Conservation (phyloP, 371 early-diverging fungal genomes). For the Blakeslea trispora region DNA sequence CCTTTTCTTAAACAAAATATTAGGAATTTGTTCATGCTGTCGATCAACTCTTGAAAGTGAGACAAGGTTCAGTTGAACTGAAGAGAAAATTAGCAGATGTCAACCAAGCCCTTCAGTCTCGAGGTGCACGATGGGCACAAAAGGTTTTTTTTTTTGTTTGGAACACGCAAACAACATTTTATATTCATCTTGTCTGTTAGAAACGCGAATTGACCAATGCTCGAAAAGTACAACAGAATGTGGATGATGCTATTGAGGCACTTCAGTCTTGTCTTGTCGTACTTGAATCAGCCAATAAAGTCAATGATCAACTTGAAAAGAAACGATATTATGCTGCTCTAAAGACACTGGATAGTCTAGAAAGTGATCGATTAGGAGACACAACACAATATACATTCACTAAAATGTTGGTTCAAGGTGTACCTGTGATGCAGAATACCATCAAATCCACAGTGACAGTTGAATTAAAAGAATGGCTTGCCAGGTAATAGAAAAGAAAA, state of each 20-base stretch:
- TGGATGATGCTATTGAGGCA: conserved; percentile 84
- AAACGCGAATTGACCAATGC: conserved; percentile 89
- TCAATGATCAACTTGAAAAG: conserved; percentile 77
- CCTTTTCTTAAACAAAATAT: no score
- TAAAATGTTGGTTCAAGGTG: conserved; percentile 78
- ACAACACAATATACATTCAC: conserved; percentile 78
- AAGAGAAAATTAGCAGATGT: conserved; percentile 84
- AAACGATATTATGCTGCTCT: conserved; percentile 91
- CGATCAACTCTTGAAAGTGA: conserved; percentile 92
- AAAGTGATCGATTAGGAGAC: conserved; percentile 68
- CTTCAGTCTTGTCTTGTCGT: conserved; percentile 86
- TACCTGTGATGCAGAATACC: conserved; percentile 82
- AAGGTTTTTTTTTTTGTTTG: conserved; percentile 55
- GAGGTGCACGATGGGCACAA: conserved; percentile 77
- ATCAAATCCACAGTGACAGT: conserved; percentile 82
- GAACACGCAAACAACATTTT: no score
- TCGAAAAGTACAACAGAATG: conserved; percentile 81
- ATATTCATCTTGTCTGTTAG: conserved; percentile 45
- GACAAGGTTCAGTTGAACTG: conserved; percentile 82
- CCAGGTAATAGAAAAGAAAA: conserved; percentile 49
- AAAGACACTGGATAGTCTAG: conserved; percentile 81
- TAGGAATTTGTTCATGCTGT: conserved; percentile 96
- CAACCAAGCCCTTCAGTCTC: conserved; percentile 79
- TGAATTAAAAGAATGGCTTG: conserved; percentile 93
- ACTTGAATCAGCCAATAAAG: conserved; percentile 85